These are phyloP conservation scores for Volvox reticuliferus DNA, from an alignment of 139 green algal species.

Conservation along the genomic window DNA sequence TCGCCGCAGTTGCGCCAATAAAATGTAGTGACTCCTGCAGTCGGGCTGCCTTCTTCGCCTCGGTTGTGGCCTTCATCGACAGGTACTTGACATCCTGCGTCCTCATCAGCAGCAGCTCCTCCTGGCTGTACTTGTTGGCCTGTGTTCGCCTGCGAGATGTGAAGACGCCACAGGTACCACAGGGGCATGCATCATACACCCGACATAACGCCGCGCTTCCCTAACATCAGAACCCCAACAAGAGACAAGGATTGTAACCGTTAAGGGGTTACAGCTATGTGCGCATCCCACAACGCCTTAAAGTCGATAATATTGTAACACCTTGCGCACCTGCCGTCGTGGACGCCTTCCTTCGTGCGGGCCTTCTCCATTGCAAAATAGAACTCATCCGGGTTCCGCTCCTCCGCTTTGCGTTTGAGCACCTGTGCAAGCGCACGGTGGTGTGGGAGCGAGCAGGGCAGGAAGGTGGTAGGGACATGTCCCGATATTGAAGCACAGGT, in stretches of 20 bases:
- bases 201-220: too few relatives aligned
- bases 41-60: conserved; percentile 87
- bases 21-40: conserved; percentile 87
- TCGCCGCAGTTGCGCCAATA: conserved; percentile 72
- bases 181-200: too few relatives aligned
- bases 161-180: too few relatives aligned
- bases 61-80: conserved; percentile 75
- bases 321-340: conserved; percentile 64
- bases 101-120: conserved; percentile 95
- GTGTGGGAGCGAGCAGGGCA: too few relatives aligned
- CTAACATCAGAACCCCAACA: too few relatives aligned
- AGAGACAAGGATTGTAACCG: too few relatives aligned
- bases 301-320: too few relatives aligned
- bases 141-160: conserved; percentile 61
- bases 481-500: too few relatives aligned
- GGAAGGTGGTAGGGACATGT: too few relatives aligned
- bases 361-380: conserved; percentile 97
- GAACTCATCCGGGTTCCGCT: conserved; percentile 98
- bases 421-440: conserved; percentile 54
- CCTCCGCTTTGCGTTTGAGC: conserved; percentile 91
- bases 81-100: conserved; percentile 95
- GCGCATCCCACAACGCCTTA: too few relatives aligned
- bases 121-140: conserved; percentile 93
- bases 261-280: too few relatives aligned
- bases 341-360: conserved; percentile 87